Evolutionary conservation across 202 grass and related monocot genomes (phyloP).

Genomic region (Brachypodium distachyon): DNA sequence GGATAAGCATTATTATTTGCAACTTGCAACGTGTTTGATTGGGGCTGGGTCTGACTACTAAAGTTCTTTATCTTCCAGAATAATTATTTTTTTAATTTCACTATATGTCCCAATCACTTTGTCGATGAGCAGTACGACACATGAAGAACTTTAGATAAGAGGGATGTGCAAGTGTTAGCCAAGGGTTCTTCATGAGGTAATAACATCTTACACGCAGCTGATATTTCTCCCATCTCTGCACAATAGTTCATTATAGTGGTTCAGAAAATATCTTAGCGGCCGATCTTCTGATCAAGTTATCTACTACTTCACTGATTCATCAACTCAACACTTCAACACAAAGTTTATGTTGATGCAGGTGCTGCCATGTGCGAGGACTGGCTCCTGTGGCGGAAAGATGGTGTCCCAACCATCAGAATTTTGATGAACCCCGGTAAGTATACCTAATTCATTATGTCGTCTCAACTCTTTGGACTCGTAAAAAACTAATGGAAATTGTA

Average conservation of each 20-base stretch:
- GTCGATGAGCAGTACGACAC: constrained; percentile 71
- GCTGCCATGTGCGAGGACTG: constrained; percentile 53
- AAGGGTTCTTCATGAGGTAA: constrained; percentile 73
- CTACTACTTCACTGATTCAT: background rate
- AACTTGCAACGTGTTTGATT: no score
- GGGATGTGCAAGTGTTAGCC: constrained; percentile 52
- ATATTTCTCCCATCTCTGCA: background rate
- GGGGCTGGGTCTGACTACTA: no score
- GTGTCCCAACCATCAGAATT: constrained; percentile 49
- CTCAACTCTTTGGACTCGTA: background rate
- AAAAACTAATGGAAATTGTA: background rate
- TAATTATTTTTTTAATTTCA: background rate
- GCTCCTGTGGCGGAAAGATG: constrained; percentile 62
- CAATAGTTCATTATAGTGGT: background rate
- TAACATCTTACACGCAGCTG: background rate
- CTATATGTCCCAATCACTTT: constrained; percentile 5
- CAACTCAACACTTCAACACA: constrained; percentile 25
- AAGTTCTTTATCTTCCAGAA: background rate
- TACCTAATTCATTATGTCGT: constrained; percentile 8
- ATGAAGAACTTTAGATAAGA: constrained; percentile 45
- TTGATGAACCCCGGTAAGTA: constrained; percentile 25
- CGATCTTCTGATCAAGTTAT: no score
- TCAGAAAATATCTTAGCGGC: no score
- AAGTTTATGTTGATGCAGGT: constrained; percentile 60
- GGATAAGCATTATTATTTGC: background rate